Evolutionary conservation across 768 basidiomycete genomes (phyloP).

Genomic region (Antrodiella citrinella): DNA sequence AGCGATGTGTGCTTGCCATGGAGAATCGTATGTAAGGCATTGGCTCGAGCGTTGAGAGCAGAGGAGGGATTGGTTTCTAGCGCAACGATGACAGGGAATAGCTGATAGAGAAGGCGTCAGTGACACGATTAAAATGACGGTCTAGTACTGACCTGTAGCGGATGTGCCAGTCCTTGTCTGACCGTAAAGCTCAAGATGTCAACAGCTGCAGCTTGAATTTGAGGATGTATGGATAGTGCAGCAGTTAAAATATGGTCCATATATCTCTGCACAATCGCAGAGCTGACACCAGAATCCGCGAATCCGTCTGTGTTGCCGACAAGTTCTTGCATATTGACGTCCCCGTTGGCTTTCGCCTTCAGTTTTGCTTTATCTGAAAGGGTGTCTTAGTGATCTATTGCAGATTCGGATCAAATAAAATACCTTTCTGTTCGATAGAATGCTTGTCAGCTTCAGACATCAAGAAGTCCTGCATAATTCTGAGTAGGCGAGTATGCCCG

Average conservation of each 20-base stretch:
- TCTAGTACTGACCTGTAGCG: constrained; percentile 60
- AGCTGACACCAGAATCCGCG: constrained; percentile 94
- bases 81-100: constrained; percentile 86
- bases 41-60: constrained; percentile 64
- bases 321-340: constrained; percentile 86
- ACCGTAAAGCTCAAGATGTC: constrained; percentile 91
- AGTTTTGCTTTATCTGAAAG: constrained; percentile 25
- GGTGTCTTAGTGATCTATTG: no score
- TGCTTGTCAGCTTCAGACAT: constrained; percentile 77
- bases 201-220: constrained; percentile 76
- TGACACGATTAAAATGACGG: neutral
- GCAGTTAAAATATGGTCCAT: constrained; percentile 74
- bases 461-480: constrained; percentile 89
- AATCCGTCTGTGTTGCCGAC: constrained; percentile 94
- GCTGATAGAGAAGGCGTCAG: constrained; percentile 35
- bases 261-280: constrained; percentile 92
- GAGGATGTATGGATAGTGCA: constrained; percentile 59
- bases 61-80: constrained; percentile 76
- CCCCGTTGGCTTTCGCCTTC: constrained; percentile 31
- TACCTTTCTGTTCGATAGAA: constrained; percentile 55
- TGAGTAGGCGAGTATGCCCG: constrained; percentile 62
- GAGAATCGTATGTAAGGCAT: constrained; percentile 68
- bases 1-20: constrained; percentile 87
- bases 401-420: neutral
- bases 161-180: constrained; percentile 92